These are phyloP conservation scores for Tanozyma kutaoensis DNA, from an alignment of 805 yeast species.

Conservation along the genomic window DNA sequence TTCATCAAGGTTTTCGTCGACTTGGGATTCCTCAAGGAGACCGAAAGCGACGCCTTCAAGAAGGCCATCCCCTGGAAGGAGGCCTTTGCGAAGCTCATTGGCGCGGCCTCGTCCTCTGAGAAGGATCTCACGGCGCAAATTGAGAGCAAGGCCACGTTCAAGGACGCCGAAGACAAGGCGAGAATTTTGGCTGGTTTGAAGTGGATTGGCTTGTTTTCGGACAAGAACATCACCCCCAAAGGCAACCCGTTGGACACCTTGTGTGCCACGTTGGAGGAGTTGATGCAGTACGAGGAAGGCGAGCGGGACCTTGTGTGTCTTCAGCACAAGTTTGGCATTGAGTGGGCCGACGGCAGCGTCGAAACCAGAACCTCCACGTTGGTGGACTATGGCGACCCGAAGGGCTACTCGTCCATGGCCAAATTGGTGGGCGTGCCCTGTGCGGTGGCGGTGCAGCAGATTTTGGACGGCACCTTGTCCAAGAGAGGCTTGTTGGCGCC, in stretches of 20 bases:
- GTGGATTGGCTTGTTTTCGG: conserved; percentile 91
- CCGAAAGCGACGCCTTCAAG: conserved; percentile 44
- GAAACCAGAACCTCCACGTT: conserved; percentile 93
- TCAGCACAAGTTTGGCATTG: conserved; percentile 97
- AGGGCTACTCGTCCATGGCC: conserved; percentile 95
- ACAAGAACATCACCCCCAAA: conserved; percentile 65
- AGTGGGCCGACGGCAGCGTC: conserved; percentile 84
- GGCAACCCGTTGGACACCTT: conserved; percentile 92
- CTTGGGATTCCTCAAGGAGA: conserved; percentile 82
- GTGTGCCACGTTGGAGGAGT: conserved; percentile 89
- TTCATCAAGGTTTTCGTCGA: conserved; percentile 92
- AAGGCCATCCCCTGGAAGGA: conserved; percentile 72
- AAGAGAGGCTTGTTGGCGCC: conserved; percentile 89
- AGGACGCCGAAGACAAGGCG: conserved; percentile 67
- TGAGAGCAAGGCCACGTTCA: conserved; percentile 66
- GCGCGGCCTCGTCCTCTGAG: conserved; percentile 58
- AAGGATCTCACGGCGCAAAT: conserved; percentile 67
- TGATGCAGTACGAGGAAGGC: conserved; percentile 91
- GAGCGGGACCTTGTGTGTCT: conserved; percentile 92
- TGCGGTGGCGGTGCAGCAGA: conserved; percentile 85
- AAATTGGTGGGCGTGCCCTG: conserved; percentile 97
- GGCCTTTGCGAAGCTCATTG: conserved; percentile 64
- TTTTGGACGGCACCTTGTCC: conserved; percentile 66
- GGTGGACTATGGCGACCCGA: conserved; percentile 82
- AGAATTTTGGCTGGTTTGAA: conserved; percentile 79